Conservation (phyloP, 2,329 filamentous ascomycete genomes). For the Pseudocercospora macadamiae region DNA sequence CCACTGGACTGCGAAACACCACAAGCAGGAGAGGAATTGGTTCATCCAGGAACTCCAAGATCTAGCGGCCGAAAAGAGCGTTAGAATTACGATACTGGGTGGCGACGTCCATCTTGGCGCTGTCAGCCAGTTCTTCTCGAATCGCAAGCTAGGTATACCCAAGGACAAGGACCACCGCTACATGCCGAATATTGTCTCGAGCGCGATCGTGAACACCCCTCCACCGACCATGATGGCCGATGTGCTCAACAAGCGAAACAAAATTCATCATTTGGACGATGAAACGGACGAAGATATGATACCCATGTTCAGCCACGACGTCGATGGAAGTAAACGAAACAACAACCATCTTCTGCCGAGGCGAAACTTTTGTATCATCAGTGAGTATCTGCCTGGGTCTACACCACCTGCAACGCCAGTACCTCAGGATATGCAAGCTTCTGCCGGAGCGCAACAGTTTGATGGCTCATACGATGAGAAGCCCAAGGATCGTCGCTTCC, state of each 20-base stretch:
- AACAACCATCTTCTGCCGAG: slow-evolving; percentile 88
- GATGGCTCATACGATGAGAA: slow-evolving; percentile 18
- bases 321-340: slow-evolving; percentile 85
- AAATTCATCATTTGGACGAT: slow-evolving; percentile 63
- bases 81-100: slow-evolving; percentile 87
- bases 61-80: slow-evolving; percentile 86
- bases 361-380: slow-evolving; percentile 94
- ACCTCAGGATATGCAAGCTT: slow-evolving; percentile 20
- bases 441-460: slow-evolving; percentile 15
- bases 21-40: slow-evolving; percentile 86
- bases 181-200: slow-evolving; percentile 94
- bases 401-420: slow-evolving; percentile 73
- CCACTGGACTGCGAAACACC: slow-evolving; percentile 95
- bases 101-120: slow-evolving; percentile 94
- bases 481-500: slow-evolving; percentile 26
- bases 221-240: slow-evolving; percentile 87
- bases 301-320: slow-evolving; percentile 84
- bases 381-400: slow-evolving; percentile 75
- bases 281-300: slow-evolving; percentile 96
- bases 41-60: slow-evolving; percentile 91
- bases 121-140: slow-evolving; percentile 92
- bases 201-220: slow-evolving; percentile 90
- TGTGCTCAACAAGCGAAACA: slow-evolving; percentile 91
- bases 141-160: slow-evolving; percentile 72
- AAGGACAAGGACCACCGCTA: slow-evolving; percentile 95